Evolutionary conservation across 306 rosid species (phyloP).

Genomic region (Alnus rubra): DNA sequence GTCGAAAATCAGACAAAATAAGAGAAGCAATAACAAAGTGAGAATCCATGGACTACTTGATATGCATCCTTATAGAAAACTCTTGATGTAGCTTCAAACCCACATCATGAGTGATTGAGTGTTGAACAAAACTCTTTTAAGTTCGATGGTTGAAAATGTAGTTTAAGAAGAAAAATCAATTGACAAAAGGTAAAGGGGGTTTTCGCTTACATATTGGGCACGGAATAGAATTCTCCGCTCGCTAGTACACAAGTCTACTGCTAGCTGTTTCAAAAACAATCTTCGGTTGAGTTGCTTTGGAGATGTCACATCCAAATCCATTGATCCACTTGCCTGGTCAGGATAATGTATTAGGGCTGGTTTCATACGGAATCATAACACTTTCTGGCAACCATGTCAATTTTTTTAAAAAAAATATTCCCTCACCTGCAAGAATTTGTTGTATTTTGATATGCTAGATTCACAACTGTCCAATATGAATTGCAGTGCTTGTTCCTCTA

Average conservation of each 20-base stretch:
- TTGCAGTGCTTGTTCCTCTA: slow-evolving; percentile 89
- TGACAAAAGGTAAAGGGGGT: background rate
- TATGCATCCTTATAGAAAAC: slow-evolving; percentile 6
- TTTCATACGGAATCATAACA: slow-evolving; percentile 8
- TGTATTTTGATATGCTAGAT: slow-evolving; percentile 84
- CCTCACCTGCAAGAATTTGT: slow-evolving; percentile 79
- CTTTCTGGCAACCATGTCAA: background rate
- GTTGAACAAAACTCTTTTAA: background rate
- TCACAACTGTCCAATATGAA: slow-evolving; percentile 83
- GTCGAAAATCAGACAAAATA: background rate
- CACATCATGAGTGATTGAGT: background rate
- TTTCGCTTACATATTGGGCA: slow-evolving; percentile 76
- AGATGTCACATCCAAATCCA: slow-evolving; percentile 89
- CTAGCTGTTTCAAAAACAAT: slow-evolving; percentile 85
- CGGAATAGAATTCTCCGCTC: slow-evolving; percentile 89
- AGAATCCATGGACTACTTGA: slow-evolving; percentile 9
- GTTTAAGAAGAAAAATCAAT: slow-evolving; percentile 1
- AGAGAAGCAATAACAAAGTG: slow-evolving; percentile 15
- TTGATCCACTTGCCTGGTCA: slow-evolving; percentile 83
- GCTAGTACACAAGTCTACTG: slow-evolving; percentile 78
- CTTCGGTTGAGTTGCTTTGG: slow-evolving; percentile 89
- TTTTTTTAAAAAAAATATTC: slow-evolving; percentile 1
- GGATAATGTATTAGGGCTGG: slow-evolving; percentile 14
- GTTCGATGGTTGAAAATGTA: background rate
- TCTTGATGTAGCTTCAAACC: background rate